Evolutionary conservation across 2,329 filamentous ascomycete species (phyloP).

Genomic region (Fusarium gaditjirri): DNA sequence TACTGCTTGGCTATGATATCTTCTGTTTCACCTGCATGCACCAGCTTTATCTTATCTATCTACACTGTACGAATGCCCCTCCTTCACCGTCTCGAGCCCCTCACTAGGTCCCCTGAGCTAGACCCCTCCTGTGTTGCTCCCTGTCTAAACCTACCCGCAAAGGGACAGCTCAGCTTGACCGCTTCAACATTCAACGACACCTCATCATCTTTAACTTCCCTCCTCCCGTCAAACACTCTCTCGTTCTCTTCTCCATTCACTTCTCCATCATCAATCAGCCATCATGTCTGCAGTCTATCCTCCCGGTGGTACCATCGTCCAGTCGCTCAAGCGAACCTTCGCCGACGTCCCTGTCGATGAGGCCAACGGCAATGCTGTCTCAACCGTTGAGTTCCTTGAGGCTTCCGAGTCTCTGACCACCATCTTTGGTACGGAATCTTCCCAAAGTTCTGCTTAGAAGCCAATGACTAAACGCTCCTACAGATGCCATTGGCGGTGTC

Average conservation of each 20-base stretch:
- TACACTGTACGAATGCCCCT: slow-evolving; percentile 44
- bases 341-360: slow-evolving; percentile 80
- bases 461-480: slow-evolving; percentile 19
- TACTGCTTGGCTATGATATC: background rate
- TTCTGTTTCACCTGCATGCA: background rate
- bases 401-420: slow-evolving; percentile 87
- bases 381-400: slow-evolving; percentile 89
- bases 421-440: slow-evolving; percentile 75
- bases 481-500: slow-evolving; percentile 72
- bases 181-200: slow-evolving; percentile 40
- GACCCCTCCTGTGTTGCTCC: slow-evolving; percentile 36
- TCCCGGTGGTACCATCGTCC: slow-evolving; percentile 81
- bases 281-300: slow-evolving; percentile 67
- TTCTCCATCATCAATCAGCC: slow-evolving; percentile 14
- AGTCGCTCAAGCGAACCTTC: slow-evolving; percentile 87
- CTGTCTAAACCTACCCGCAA: slow-evolving; percentile 31
- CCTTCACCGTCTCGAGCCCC: slow-evolving; percentile 39
- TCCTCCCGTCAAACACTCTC: slow-evolving; percentile 15
- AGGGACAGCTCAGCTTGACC: slow-evolving; percentile 43
- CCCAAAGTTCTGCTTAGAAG: background rate
- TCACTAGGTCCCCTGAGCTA: slow-evolving; percentile 36
- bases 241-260: slow-evolving; percentile 9
- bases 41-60: slow-evolving; percentile 40
- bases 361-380: slow-evolving; percentile 79
- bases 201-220: slow-evolving; percentile 28